Base-by-base conservation (phyloP, 352 stramenopile species). In the Phytophthora capsici region DNA sequence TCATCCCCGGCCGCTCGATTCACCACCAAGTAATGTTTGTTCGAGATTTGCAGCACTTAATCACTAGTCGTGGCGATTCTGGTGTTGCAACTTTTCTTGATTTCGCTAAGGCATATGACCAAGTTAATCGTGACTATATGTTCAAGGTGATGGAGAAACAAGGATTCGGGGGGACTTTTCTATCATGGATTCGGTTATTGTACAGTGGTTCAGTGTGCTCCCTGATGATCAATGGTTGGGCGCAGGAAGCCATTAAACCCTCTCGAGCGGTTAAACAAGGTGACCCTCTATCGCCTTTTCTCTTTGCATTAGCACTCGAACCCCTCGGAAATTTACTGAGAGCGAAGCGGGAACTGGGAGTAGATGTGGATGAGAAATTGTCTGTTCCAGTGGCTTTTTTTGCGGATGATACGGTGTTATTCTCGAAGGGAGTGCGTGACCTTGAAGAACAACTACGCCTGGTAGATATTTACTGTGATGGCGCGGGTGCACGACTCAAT, bases 51-150 rank as follows among this genome's bases (percentile, higher is more conserved):
- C 52, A 51, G 7, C 25, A 34, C 5, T 41, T 51, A 9, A 17
- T 44, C 2, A 51, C 52, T 2, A 22, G 8, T 8, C 48, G 32
- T 23, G 8, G 22, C 1, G 32, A 14, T 14, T 19, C 32, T 16
- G 36, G 34, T 38, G 14, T 16, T 8, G 32, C 17, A 14, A 25
- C 37, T 16, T 58, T 58, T 17, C 17, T 58, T 4, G 51, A 58
- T 30, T 58, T 58, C 25, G 51, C 51, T 10, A 49, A 58, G 19
- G 51, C 51, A 1, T 49, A 50, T 17, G 51, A 58, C 25, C 22
- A 37, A 14, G 37, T 58, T 12, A 49, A 49, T 19, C 37, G 37
- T 4, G 14, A 9, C 14, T 57, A 40, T 12, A 6, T 48, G 7
- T 38, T 57, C 10, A 36, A 40, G 14, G 50, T 57, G 6, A 37